Percentiles rank a stretch among this genome's conserved stretches.
These are phyloP conservation scores for Claviceps sp. DNA, from an alignment of 2,329 filamentous ascomycete genomes.

Conservation along the genomic window DNA sequence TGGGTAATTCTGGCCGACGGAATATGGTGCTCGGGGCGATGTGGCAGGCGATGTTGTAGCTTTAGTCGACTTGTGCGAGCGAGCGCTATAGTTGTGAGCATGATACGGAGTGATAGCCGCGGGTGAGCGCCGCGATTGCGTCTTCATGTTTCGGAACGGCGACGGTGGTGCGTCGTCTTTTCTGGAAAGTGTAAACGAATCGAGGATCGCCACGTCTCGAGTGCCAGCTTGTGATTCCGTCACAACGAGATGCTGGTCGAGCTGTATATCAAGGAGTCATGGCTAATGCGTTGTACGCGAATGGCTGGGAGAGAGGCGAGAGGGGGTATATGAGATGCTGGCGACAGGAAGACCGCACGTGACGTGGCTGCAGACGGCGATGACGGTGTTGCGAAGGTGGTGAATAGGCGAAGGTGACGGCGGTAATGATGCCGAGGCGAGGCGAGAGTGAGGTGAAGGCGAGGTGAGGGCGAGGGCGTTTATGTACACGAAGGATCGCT, in stretches of 20 bases:
- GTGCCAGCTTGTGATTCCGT: background rate
- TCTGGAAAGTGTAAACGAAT: constrained; percentile 6
- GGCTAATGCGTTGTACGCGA: background rate
- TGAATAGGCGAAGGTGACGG: background rate
- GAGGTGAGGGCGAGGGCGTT: background rate
- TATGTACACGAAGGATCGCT: background rate
- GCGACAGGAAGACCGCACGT: background rate
- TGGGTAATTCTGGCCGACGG: constrained; percentile 40
- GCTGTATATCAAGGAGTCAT: constrained; percentile 3
- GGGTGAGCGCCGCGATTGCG: constrained; percentile 24
- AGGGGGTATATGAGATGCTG: background rate
- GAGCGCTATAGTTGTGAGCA: constrained; percentile 27
- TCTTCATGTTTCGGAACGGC: constrained; percentile 31
- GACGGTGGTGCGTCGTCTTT: constrained; percentile 21
- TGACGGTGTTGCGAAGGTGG: background rate
- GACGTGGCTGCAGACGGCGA: background rate
- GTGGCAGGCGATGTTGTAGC: constrained; percentile 38
- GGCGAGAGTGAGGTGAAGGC: background rate
- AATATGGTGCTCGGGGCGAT: constrained; percentile 38
- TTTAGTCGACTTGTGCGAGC: constrained; percentile 24
- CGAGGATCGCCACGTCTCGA: background rate
- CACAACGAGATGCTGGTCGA: background rate
- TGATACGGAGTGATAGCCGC: constrained; percentile 21
- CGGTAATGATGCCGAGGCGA: background rate
- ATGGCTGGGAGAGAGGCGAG: background rate